Percentiles rank a stretch among this genome's conserved stretches.
Conservation (phyloP, 2,329 filamentous ascomycete genomes). For the Cadophora malorum region DNA sequence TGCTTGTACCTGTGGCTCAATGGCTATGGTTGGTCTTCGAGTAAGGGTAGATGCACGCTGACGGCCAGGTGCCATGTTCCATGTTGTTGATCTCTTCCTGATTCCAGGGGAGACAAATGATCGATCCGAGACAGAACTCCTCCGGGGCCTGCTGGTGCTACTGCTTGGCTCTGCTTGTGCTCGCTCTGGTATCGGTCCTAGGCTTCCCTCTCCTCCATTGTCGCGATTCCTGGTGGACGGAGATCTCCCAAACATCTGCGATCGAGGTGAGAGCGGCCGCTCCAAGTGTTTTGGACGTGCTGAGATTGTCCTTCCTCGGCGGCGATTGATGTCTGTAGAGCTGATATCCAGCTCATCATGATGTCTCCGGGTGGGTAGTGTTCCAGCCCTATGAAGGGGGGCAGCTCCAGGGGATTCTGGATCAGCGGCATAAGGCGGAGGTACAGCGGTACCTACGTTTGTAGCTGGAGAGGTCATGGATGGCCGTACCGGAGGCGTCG, state of each 20-base stretch:
- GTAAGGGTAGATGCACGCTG: conserved; percentile 24
- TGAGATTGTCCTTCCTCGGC: conserved; percentile 33
- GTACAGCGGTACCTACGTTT: background rate
- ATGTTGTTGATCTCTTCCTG: conserved; percentile 28
- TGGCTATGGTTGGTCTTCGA: conserved; percentile 29
- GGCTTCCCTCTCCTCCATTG: conserved; percentile 23
- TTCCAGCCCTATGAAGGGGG: conserved; percentile 23
- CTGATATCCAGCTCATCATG: background rate
- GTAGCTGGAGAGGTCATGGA: background rate
- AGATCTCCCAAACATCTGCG: conserved; percentile 27
- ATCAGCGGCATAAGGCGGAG: conserved; percentile 17
- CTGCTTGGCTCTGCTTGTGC: conserved; percentile 8
- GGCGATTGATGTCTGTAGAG: conserved; percentile 17
- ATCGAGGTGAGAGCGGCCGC: conserved; percentile 29
- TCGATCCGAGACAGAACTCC: conserved; percentile 28
- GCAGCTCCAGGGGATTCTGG: background rate
- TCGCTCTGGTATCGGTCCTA: conserved; percentile 24
- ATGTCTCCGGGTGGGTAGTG: conserved; percentile 23
- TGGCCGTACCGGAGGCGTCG: background rate
- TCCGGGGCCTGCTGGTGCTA: conserved; percentile 24
- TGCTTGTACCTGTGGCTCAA: conserved; percentile 19
- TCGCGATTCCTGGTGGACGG: conserved; percentile 16
- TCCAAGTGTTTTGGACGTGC: conserved; percentile 22
- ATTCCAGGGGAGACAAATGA: conserved; percentile 29
- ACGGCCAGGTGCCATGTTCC: conserved; percentile 22